Evolutionary conservation across 2,329 filamentous ascomycete species (phyloP).

Genomic region (Xylaria sp.): DNA sequence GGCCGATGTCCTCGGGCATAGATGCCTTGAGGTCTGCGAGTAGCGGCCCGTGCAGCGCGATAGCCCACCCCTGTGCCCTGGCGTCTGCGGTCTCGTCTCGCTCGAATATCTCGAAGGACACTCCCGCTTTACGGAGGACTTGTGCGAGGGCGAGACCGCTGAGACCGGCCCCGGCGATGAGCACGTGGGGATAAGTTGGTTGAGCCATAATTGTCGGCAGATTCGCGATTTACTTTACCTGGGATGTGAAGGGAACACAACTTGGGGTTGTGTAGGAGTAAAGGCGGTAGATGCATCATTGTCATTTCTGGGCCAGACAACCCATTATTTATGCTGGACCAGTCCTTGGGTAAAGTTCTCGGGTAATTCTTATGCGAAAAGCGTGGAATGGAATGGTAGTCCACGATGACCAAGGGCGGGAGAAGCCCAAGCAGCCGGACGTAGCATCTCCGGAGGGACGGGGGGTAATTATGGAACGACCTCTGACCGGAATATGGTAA

Average conservation of each 20-base stretch:
- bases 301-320: background rate
- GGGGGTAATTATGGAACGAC: background rate
- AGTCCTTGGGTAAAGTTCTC: background rate
- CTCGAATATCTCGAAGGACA: slow-evolving; percentile 39
- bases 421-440: background rate
- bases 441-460: background rate
- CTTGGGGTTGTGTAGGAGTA: background rate
- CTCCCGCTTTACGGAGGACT: slow-evolving; percentile 30
- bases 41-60: slow-evolving; percentile 22
- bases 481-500: background rate
- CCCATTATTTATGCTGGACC: background rate
- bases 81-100: slow-evolving; percentile 25
- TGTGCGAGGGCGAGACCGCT: slow-evolving; percentile 38
- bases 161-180: slow-evolving; percentile 37
- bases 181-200: slow-evolving; percentile 28
- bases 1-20: background rate
- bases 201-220: background rate
- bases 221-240: background rate
- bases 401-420: too few relatives aligned
- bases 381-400: background rate
- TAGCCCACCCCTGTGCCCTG: slow-evolving; percentile 36
- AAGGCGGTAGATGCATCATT: background rate
- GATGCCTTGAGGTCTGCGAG: slow-evolving; percentile 5
- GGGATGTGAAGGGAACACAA: background rate
- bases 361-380: background rate